Percentiles rank a stretch among this genome's conserved stretches.
Evolutionary conservation across 2,329 filamentous ascomycete genomes (phyloP).

Genomic region (Claviceps humidiphila): DNA sequence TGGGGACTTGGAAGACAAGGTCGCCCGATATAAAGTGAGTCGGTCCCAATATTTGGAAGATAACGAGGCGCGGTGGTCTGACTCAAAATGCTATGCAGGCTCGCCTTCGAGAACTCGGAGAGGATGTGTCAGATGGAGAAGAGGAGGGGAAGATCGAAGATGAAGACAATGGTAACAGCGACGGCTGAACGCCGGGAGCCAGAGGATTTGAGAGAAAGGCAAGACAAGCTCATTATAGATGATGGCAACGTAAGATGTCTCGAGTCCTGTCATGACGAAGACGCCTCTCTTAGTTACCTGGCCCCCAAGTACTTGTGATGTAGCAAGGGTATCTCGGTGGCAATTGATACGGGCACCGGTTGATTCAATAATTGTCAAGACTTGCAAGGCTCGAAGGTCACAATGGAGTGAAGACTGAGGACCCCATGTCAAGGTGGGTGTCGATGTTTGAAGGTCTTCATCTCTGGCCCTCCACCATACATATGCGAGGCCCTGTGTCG

Average conservation of each 20-base stretch:
- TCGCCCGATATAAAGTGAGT: slow-evolving; percentile 58
- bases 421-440: too few species aligned
- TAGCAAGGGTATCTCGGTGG: too few species aligned
- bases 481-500: too few species aligned
- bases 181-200: background rate
- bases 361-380: too few species aligned
- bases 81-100: slow-evolving; percentile 20
- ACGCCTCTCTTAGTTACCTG: too few species aligned
- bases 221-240: background rate
- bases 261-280: background rate
- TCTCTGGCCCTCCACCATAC: too few species aligned
- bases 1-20: slow-evolving; percentile 66
- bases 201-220: background rate
- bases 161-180: slow-evolving; percentile 26
- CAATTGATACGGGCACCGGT: too few species aligned
- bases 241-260: background rate
- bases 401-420: too few species aligned
- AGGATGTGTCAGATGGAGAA: slow-evolving; percentile 52
- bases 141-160: slow-evolving; percentile 38
- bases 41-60: background rate
- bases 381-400: too few species aligned
- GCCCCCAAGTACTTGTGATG: too few species aligned
- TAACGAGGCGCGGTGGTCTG: background rate
- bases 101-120: slow-evolving; percentile 52
- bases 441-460: too few species aligned